Base-by-base conservation (phyloP, 2,329 filamentous ascomycete genomes). In the Colletotrichum sp. region DNA sequence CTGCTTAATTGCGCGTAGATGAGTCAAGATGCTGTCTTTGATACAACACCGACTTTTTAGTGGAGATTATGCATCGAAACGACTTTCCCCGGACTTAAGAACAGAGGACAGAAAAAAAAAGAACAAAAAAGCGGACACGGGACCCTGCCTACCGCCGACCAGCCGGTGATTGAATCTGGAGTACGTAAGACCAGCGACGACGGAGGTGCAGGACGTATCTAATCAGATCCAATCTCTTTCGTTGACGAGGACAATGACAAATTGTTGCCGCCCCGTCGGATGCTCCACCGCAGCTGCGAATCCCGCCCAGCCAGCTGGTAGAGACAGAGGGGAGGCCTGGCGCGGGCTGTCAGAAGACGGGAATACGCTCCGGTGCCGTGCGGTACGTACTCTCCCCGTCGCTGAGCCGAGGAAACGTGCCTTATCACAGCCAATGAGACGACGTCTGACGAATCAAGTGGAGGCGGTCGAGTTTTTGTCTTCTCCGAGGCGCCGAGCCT, bases 401-500 rank as follows among this genome's bases (percentile, higher is more conserved):
- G 34, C 30, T 60, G n/a, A 21, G 55, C 71, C 55, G 55, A 63
- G 57, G 71, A 39, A 61, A 34, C 52, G 26, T 30, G 64, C 16
- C 57, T 55, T 69, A 21, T 18, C 32, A 14, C 10, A 14, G 16
- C 43, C 72, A 74, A 74, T 74, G 32, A 59, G 30, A 48, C 8
- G 9, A 4, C 24, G 18, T 4, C n/a, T 32, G 21, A 7, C 43
- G 32, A 9, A 16, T 52, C 18, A 43, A 36, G 67, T 55, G 68
- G 60, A 39, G 32, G 16, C 63, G 57, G 69, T 48, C 28, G 70
- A 74, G 68, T 65, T 68, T 64, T 72, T 67, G 66, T 72, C 76
- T 77, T 77, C 74, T 77, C 77, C 77, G 77, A 78, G 77, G 69
- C 59, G 71, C 77, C 77, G 77, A 78, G 77, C 68, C 57, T n/a